These are phyloP conservation scores for Solanum hybrid DNA, from an alignment of 305 asterid genomes.

Conservation along the genomic window DNA sequence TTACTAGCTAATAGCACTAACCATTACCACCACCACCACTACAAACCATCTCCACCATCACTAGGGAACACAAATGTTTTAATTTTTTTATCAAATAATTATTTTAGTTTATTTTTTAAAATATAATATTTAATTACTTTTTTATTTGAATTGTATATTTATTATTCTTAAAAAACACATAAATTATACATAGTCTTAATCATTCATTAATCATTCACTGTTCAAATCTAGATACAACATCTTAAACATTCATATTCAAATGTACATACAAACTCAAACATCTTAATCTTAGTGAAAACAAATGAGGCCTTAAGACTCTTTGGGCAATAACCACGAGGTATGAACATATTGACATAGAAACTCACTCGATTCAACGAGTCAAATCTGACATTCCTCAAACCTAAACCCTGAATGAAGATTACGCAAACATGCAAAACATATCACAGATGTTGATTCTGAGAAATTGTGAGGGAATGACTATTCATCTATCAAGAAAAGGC, in stretches of 20 bases:
- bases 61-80: not conserved
- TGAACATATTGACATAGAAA: not conserved
- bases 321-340: not conserved
- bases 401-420: not conserved
- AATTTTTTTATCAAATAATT: not conserved
- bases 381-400: not conserved
- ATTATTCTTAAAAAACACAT: not conserved
- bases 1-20: not conserved
- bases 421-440: not conserved
- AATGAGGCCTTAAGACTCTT: not conserved
- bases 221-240: not conserved
- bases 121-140: not conserved
- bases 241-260: not conserved
- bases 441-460: not conserved
- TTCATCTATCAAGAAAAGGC: not conserved
- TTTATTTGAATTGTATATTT: not conserved
- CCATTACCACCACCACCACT: not conserved
- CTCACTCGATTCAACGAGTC: not conserved
- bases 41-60: not conserved
- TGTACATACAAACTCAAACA: not conserved
- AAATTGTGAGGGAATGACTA: not conserved
- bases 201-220: not conserved
- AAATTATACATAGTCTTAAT: not conserved
- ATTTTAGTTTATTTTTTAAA: not conserved
- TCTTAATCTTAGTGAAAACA: not conserved